Conservation (phyloP, 371 early-diverging fungal genomes). For the Syncephalastrum sp. region DNA sequence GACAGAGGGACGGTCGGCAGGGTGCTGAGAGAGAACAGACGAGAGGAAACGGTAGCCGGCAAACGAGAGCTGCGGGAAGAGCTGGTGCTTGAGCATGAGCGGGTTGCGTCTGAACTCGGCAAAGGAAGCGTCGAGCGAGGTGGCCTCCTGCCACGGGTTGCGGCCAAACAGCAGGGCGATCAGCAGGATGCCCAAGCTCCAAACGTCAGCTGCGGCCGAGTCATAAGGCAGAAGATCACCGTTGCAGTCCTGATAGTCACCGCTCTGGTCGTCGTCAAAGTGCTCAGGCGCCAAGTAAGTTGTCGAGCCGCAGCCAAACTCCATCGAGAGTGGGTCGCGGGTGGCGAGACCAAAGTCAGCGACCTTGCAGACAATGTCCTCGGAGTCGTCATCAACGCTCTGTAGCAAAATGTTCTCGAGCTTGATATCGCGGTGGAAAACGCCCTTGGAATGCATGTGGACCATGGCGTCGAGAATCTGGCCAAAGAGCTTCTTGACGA, state of each 20-base stretch:
- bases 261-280: conserved; percentile 52
- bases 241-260: conserved; percentile 17
- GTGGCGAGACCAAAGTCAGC: conserved; percentile 89
- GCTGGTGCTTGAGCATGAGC: conserved; percentile 43
- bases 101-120: conserved; percentile 55
- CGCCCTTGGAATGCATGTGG: conserved; percentile 50
- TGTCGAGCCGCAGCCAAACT: conserved; percentile 79
- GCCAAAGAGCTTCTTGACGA: conserved; percentile 45
- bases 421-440: conserved; percentile 79
- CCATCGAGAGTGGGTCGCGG: conserved; percentile 63
- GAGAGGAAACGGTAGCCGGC: conserved; percentile 35
- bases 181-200: conserved; percentile 78
- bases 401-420: conserved; percentile 75
- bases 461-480: conserved; percentile 61
- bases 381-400: conserved; percentile 29
- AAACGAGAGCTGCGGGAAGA: conserved; percentile 49
- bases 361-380: conserved; percentile 62
- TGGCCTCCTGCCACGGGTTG: conserved; percentile 79
- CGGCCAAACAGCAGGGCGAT: conserved; percentile 74
- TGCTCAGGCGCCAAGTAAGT: conserved; percentile 70
- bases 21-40: conserved; percentile 23
- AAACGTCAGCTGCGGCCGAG: conserved; percentile 70
- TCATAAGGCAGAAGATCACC: conserved; percentile 45
- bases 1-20: conserved; percentile 36
- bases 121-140: conserved; percentile 50